These are phyloP conservation scores for Fusarium cyanostomum DNA, from an alignment of 2,329 filamentous ascomycete genomes.

Conservation along the genomic window DNA sequence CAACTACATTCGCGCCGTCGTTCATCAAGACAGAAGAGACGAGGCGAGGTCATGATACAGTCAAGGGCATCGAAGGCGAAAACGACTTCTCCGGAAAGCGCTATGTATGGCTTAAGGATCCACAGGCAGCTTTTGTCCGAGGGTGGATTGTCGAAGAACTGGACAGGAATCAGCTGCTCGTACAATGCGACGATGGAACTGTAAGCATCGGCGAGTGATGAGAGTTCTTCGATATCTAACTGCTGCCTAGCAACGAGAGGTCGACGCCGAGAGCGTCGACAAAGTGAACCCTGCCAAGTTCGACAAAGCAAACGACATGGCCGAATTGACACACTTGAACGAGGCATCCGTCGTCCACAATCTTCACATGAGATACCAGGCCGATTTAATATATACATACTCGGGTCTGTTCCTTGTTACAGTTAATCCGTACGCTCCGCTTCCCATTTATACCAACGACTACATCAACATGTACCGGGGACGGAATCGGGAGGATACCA, in stretches of 20 bases:
- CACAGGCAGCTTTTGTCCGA: slow-evolving; percentile 86
- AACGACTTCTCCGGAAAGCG: slow-evolving; percentile 99
- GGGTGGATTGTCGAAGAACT: slow-evolving; percentile 91
- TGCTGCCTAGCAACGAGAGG: slow-evolving; percentile 77
- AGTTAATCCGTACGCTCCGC: slow-evolving; percentile 93
- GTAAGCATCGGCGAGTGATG: slow-evolving; percentile 59
- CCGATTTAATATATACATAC: slow-evolving; percentile 98
- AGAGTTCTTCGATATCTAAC: slow-evolving; percentile 28
- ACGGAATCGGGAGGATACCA: slow-evolving; percentile 88
- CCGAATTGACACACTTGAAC: slow-evolving; percentile 96
- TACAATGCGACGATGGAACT: slow-evolving; percentile 93
- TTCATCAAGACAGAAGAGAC: slow-evolving; percentile 93
- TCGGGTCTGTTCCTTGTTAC: slow-evolving; percentile 97
- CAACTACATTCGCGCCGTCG: slow-evolving; percentile 90
- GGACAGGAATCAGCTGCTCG: slow-evolving; percentile 73
- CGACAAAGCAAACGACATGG: slow-evolving; percentile 99
- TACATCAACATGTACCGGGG: slow-evolving; percentile 99
- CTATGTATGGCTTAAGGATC: slow-evolving; percentile 96
- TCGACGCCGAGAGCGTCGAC: slow-evolving; percentile 87
- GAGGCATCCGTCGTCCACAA: slow-evolving; percentile 99
- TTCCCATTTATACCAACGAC: slow-evolving; percentile 96
- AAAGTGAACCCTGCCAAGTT: slow-evolving; percentile 99
- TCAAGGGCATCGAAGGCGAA: slow-evolving; percentile 88
- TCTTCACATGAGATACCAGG: slow-evolving; percentile 91
- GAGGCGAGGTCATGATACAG: slow-evolving; percentile 63